Evolutionary conservation across 2,329 filamentous ascomycete species (phyloP), one percentile per base, ranked within the genome.

Genomic region (Polytolypa hystricis): DNA sequence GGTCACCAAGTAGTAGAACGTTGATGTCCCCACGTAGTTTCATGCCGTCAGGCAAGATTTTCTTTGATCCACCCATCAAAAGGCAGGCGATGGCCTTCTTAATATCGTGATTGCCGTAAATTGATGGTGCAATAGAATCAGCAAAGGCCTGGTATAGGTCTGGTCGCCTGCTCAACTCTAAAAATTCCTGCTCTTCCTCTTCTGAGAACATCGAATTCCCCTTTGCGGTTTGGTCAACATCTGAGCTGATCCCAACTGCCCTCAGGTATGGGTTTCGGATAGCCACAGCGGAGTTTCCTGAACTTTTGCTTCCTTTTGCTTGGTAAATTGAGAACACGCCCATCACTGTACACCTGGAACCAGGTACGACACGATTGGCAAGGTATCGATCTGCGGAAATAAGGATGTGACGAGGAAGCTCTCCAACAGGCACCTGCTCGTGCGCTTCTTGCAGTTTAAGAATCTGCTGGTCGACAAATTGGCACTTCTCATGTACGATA

Each of bases 281-380:
- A 6, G 91, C 91, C 3, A 96, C 87, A 1, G 91, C 91, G 2
- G 81, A 81, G 35, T 78, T 79, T 2, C 73, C 76, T 12, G 71
- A 74, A 49, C 80, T 82, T 60, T 87, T 93, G 28, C 76, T 81
- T 27, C 80, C 82, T 60, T 96, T 96, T 49, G 81, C 82, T 58
- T 95, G 85, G 60, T 95, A 98, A 53, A 96, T 96, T 19, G 89
- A 95, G 66, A 95, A 98, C 21, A 98, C 85, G 14, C 91, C 91
- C 75, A 91, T 96, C 12, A 98, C 73, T 2, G 86, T 93, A 58
- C 91, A 98, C 56, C 89, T 74, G 34, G 89, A 93, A 19, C 91
- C 91, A 4, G 91, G 91, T 3, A 98, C 87, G 3, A 98, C 91
- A 35, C 86, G 77, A 56, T 98, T 98, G 8, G 89, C 91, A 31